Evolutionary conservation across 768 basidiomycete genomes (phyloP), one percentile per base, ranked within the genome.

Genomic region (Nidularia pulvinata): DNA sequence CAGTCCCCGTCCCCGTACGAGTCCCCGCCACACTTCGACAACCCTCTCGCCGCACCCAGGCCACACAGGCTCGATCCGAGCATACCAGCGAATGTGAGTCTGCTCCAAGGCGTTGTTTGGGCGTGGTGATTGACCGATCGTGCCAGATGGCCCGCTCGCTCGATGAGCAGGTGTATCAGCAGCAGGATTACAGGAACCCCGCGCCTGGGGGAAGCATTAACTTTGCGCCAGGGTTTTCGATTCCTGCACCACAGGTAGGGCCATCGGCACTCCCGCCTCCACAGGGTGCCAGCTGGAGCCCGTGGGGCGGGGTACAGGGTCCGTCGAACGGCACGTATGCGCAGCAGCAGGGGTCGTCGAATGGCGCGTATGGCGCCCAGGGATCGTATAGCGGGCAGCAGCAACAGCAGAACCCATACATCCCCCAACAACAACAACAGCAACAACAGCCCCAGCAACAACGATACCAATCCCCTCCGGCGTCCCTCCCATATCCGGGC

Each of bases 21-120:
- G 43, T 77, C 80, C 2, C 70, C 67, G 0, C 83, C 77, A 13
- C 83, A 84, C 57, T 82, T 76, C 54, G 77, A 77, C 57, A 61
- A 82, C 55, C 76, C 86, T 3, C 67, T 89, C 16, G 78, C 78
- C 2, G 89, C 89, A 0, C 89, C 89, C 4, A 75, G 84, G 9
- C 86, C 89, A 0, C 83, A 86, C 59, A 78, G 82, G 37, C 52
- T 86, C 10, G 82, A 86, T 59, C 83, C 83, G 7, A 75, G 73
- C 56, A 64, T 89, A 1, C 84, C 86, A 16, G 76, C 79, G 33
- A 85, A 87, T 61, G 88, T 86, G 63, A 64, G 81, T 75, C 25
- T 11, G 10, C 25, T 4, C 25, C 14, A n/a, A 30, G 11, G 14
- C 6, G 45, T 10, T 46, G 45, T 10, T 46, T 30, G 45, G 39